Percentiles rank a stretch among this genome's conserved stretches.
These are phyloP conservation scores for Penicillium decumbens DNA, from an alignment of 2,329 filamentous ascomycete genomes.

Conservation along the genomic window DNA sequence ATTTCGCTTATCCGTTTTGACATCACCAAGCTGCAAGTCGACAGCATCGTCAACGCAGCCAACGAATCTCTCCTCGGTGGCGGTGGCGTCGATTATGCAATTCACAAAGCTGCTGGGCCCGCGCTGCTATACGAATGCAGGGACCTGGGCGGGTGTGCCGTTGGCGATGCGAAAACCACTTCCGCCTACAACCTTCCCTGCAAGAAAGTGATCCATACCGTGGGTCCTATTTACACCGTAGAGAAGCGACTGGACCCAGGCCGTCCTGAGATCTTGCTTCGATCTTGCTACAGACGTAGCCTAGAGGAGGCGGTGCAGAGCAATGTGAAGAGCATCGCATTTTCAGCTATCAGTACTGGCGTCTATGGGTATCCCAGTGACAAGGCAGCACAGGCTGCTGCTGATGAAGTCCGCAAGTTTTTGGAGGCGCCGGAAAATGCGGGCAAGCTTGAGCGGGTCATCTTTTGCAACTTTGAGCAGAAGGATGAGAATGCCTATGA, in stretches of 20 bases:
- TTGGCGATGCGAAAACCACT: constrained; percentile 80
- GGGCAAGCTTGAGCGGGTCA: constrained; percentile 60
- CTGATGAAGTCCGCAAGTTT: constrained; percentile 56
- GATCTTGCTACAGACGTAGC: constrained; percentile 64
- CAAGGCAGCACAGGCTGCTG: constrained; percentile 68
- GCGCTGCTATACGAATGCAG: constrained; percentile 65
- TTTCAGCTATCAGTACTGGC: constrained; percentile 80
- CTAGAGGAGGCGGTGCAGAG: constrained; percentile 67
- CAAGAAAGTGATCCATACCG: constrained; percentile 79
- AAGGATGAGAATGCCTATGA: constrained; percentile 76
- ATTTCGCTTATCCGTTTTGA: constrained; percentile 69
- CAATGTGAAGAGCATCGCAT: constrained; percentile 68
- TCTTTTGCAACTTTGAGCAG: constrained; percentile 78
- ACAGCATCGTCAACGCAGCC: constrained; percentile 90
- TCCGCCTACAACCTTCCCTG: constrained; percentile 69
- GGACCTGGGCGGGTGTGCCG: constrained; percentile 66
- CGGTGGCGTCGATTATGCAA: constrained; percentile 85
- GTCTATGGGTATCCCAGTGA: constrained; percentile 79
- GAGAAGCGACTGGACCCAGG: constrained; percentile 34
- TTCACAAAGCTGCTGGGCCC: constrained; percentile 75
- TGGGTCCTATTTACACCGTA: constrained; percentile 70
- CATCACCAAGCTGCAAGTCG: constrained; percentile 73
- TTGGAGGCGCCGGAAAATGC: constrained; percentile 42
- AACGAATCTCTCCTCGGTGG: constrained; percentile 75
- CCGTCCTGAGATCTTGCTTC: constrained; percentile 45